Conservation (phyloP, 2,329 filamentous ascomycete genomes). For the Fusarium sp. region DNA sequence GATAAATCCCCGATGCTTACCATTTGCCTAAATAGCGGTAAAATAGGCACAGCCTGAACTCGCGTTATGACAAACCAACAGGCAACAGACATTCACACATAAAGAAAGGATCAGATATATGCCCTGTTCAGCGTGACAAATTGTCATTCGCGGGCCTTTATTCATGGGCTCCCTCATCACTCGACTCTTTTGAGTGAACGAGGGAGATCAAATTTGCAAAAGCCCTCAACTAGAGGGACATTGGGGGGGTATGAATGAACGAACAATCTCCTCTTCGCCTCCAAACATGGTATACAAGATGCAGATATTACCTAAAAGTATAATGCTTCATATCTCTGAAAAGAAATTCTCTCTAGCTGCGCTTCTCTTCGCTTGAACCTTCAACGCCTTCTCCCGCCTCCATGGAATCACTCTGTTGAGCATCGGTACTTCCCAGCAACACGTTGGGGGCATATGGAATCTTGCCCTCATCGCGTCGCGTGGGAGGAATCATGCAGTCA, state of each 20-base stretch:
- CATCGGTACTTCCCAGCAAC: constrained; percentile 27
- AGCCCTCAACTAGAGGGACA: neutral
- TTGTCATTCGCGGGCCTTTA: constrained; percentile 7
- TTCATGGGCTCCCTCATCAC: neutral
- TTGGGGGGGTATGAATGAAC: neutral
- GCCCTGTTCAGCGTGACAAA: constrained; percentile 12
- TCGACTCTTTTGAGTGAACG: neutral
- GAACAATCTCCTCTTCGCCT: neutral
- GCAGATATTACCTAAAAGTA: neutral
- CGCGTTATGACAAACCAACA: neutral
- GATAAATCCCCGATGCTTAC: neutral
- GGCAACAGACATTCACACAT: neutral
- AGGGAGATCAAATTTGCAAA: neutral
- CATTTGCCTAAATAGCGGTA: constrained; percentile 4
- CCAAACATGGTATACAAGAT: neutral
- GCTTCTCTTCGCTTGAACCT: constrained; percentile 25
- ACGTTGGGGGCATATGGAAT: constrained; percentile 41
- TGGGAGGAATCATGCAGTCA: constrained; percentile 58
- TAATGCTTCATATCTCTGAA: neutral
- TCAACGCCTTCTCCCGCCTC: constrained; percentile 22
- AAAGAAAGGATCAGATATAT: neutral
- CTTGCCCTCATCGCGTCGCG: constrained; percentile 56
- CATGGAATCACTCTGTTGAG: constrained; percentile 25
- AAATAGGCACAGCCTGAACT: neutral
- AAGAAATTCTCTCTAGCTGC: neutral